Evolutionary conservation across 345 rosid genomes (phyloP).

Genomic region (Heritiera littoralis): DNA sequence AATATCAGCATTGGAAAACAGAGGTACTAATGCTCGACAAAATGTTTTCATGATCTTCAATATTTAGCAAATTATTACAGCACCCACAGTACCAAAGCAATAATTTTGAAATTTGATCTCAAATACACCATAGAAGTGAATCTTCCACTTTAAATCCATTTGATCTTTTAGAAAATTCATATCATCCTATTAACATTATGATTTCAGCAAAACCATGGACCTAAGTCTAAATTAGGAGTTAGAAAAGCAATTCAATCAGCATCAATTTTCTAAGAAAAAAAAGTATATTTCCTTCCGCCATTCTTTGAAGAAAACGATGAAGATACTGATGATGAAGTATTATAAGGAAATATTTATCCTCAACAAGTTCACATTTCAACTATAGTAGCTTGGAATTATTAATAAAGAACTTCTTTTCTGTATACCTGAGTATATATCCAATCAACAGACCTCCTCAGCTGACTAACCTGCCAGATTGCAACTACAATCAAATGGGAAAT

Average conservation of each 20-base stretch:
- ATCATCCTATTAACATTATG: neutral
- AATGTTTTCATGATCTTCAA: neutral
- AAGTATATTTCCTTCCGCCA: neutral
- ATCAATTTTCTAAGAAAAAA: neutral
- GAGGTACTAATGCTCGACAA: neutral
- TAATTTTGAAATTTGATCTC: neutral
- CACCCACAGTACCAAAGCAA: neutral
- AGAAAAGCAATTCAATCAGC: neutral
- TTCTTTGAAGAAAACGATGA: neutral
- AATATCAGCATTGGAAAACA: neutral
- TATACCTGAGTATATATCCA: constrained; percentile 78
- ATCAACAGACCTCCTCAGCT: constrained; percentile 77
- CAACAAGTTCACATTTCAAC: neutral
- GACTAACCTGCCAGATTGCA: constrained; percentile 66
- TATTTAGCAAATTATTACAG: neutral
- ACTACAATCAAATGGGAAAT: constrained; percentile 31
- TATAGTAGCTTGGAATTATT: neutral
- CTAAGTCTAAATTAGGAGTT: neutral
- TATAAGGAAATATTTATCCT: neutral
- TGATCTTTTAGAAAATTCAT: neutral
- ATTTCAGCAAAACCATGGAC: neutral
- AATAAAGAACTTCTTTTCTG: neutral
- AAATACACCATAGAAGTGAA: neutral
- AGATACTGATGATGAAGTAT: neutral
- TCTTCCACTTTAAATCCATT: neutral